Conservation (phyloP, 2,329 filamentous ascomycete genomes). For the Seiridium cupressi region DNA sequence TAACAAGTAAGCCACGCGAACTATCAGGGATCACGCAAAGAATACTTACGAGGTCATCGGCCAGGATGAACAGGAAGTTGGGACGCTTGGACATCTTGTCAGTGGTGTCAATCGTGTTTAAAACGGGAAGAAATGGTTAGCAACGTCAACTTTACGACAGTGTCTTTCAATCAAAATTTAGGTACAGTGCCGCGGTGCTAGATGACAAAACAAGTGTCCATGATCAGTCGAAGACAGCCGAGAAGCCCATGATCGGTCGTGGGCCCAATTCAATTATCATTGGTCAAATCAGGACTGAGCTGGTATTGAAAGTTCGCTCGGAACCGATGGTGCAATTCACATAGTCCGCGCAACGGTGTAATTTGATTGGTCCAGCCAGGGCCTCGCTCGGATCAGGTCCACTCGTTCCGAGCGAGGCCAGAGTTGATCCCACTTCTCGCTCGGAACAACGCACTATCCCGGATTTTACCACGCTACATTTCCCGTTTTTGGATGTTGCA, state of each 20-base stretch:
- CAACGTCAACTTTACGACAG: not conserved
- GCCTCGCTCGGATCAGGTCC: not conserved
- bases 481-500: not conserved
- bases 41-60: conserved; percentile 34
- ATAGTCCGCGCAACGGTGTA: not conserved
- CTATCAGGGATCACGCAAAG: not conserved
- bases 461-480: not conserved
- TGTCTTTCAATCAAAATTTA: not conserved
- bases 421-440: not conserved
- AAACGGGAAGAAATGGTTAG: not conserved
- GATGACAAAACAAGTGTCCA: not conserved
- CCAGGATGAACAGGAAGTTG: conserved; percentile 46
- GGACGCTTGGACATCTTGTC: conserved; percentile 24
- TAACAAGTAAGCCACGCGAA: not conserved
- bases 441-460: not conserved
- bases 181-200: not conserved
- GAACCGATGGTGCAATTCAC: not conserved
- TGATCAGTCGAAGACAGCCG: not conserved
- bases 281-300: not conserved
- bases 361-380: not conserved
- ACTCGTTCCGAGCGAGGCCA: not conserved
- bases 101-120: not conserved
- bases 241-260: not conserved
- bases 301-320: not conserved
- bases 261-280: not conserved